Evolutionary conservation across 2,329 filamentous ascomycete species (phyloP).

Genomic region (Botrytis hyacinthi): DNA sequence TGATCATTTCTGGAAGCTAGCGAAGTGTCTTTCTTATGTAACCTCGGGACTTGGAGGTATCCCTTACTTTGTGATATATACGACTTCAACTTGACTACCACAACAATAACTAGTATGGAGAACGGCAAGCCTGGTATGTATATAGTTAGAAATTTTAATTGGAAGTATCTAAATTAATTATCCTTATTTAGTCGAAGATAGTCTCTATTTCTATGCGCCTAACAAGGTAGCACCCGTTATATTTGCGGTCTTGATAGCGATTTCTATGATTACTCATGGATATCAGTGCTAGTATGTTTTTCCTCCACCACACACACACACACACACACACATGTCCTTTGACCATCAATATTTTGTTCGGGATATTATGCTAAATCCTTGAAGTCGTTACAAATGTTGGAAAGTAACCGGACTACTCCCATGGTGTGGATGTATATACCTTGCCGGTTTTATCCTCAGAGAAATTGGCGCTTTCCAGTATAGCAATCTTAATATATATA

Average conservation of each 20-base stretch:
- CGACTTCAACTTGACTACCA: neutral
- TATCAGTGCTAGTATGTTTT: slow-evolving; percentile 54
- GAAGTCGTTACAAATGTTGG: slow-evolving; percentile 57
- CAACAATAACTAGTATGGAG: neutral
- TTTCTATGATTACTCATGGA: slow-evolving; percentile 49
- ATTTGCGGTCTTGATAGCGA: slow-evolving; percentile 49
- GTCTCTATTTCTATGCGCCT: slow-evolving; percentile 50
- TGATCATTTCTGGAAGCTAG: no score
- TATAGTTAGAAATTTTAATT: neutral
- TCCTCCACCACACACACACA: neutral
- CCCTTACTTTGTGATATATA: neutral
- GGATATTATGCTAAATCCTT: neutral
- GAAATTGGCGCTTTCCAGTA: slow-evolving; percentile 53
- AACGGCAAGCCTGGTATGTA: slow-evolving; percentile 22
- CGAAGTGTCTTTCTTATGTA: neutral
- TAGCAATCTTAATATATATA: slow-evolving; percentile 46
- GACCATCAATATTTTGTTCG: neutral
- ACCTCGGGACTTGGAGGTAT: neutral
- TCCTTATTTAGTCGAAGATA: slow-evolving; percentile 34
- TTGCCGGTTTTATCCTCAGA: slow-evolving; percentile 54
- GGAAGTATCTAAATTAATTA: neutral
- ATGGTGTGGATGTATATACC: slow-evolving; percentile 54
- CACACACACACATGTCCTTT: neutral
- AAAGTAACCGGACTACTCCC: slow-evolving; percentile 54
- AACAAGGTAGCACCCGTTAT: slow-evolving; percentile 54